Percentiles rank a stretch among this genome's conserved stretches.
These are phyloP conservation scores for Beauveria scarabaeidicola DNA, from an alignment of 2,329 filamentous ascomycete genomes.

Conservation along the genomic window DNA sequence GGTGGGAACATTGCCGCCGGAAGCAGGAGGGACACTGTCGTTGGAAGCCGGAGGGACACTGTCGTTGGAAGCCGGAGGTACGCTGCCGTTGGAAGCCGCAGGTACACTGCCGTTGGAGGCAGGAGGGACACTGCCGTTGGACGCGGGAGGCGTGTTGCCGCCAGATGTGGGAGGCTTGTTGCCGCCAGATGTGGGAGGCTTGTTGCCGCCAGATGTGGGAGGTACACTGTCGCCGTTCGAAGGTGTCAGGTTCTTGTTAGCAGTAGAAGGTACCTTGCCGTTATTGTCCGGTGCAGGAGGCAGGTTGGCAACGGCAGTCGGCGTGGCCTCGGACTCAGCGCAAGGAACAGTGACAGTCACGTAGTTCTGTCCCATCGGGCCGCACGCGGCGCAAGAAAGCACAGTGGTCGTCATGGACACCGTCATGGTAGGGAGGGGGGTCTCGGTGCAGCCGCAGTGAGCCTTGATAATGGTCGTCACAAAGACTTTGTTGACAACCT, in stretches of 20 bases:
- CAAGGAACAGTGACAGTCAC: slow-evolving; percentile 7
- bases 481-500: background rate
- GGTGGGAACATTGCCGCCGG: background rate
- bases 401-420: slow-evolving; percentile 10
- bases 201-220: too few species aligned
- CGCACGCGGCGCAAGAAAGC: slow-evolving; percentile 3
- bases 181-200: too few species aligned
- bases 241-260: too few species aligned
- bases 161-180: too few species aligned
- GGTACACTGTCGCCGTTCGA: too few species aligned
- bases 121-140: background rate
- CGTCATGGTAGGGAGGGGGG: background rate
- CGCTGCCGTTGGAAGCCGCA: too few species aligned
- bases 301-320: background rate
- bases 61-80: too few species aligned
- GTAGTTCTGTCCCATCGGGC: background rate
- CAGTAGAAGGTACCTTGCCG: too few species aligned
- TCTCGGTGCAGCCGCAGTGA: slow-evolving; percentile 9
- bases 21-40: background rate
- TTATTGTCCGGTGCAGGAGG: too few species aligned
- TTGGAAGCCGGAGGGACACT: too few species aligned
- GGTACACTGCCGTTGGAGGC: background rate
- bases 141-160: too few species aligned
- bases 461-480: slow-evolving; percentile 8
- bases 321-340: background rate